Evolutionary conservation across 83 land plant genomes (phyloP), one percentile per base, ranked within the genome.

Genomic region (Picea abies): DNA sequence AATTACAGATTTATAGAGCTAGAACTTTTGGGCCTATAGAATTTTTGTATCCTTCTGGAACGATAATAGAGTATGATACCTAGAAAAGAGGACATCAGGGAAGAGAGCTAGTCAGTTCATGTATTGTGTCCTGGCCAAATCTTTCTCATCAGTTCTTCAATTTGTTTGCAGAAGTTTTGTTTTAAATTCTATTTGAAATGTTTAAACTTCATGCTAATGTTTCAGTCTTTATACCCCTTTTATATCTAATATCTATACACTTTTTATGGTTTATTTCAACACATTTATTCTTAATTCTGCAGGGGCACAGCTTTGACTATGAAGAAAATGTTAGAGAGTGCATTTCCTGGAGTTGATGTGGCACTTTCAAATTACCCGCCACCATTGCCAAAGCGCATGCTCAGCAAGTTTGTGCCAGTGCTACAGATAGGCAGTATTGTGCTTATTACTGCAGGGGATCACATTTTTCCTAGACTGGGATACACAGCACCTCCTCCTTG

Each of bases 381-480:
- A n/a, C 16, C 94, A 22, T 82, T 86, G 12, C 94, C 92, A 73
- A 92, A 92, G 82, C 94, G 94, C 62, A 37, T 92, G 6, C 72
- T 92, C 22, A 83, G 90, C 82, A 92, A 90, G 83, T 76, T 86
- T 15, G 86, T 92, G 4, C 89, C 94, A 0, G 89, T 84, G 72
- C 56, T 87, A 39, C 94, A 92, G 77, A 15, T 88, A 17, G 92
- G 94, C 56, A 37, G 84, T 41, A 82, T 92, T 25, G 90, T 76
- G 20, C 60, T 88, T 63, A 29, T 92, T 8, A 77, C 85, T 79
- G 92, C 86, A 15, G 94, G 94, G 5, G 94, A 92, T 29, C 92
- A 90, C 12, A 92, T 92, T 37, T 92, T 92, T 35, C 94, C 94
- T 3, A 88, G 86, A 62, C 71, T 92, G 79, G 94, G 94, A 78